These are phyloP conservation scores for Vaccinium myrtillus DNA, from an alignment of 148 eudicot genomes.

Conservation along the genomic window DNA sequence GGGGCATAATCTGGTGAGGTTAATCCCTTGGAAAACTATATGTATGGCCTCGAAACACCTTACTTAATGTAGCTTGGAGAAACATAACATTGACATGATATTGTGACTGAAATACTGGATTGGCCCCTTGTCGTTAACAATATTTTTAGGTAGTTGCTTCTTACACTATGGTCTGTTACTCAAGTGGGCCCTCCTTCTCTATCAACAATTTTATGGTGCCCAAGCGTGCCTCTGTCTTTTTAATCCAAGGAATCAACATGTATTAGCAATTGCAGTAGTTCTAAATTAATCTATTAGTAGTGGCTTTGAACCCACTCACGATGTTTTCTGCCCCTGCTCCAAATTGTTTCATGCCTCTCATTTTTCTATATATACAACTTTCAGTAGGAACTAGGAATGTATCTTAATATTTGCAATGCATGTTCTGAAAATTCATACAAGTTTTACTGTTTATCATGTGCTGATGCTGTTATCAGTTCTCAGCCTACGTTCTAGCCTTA, in stretches of 20 bases:
- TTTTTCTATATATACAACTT: neutral
- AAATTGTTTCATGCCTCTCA: neutral
- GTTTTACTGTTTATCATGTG: neutral
- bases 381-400: neutral
- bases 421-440: neutral
- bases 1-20: neutral
- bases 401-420: neutral
- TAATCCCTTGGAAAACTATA: neutral
- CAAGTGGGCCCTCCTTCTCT: neutral
- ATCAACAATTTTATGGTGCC: neutral
- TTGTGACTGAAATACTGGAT: slow-evolving; percentile 47
- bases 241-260: neutral
- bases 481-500: neutral
- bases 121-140: slow-evolving; percentile 4
- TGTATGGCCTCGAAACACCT: neutral
- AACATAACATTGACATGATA: neutral
- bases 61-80: neutral
- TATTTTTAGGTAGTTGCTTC: neutral
- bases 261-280: neutral
- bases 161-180: neutral
- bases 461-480: neutral
- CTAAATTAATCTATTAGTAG: neutral
- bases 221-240: neutral
- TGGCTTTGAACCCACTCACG: neutral
- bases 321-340: too few species aligned